phyloP scores from a whole-genome alignment of 2,329 filamentous ascomycete genomes.

The Pezicula neosporulosa region DNA sequence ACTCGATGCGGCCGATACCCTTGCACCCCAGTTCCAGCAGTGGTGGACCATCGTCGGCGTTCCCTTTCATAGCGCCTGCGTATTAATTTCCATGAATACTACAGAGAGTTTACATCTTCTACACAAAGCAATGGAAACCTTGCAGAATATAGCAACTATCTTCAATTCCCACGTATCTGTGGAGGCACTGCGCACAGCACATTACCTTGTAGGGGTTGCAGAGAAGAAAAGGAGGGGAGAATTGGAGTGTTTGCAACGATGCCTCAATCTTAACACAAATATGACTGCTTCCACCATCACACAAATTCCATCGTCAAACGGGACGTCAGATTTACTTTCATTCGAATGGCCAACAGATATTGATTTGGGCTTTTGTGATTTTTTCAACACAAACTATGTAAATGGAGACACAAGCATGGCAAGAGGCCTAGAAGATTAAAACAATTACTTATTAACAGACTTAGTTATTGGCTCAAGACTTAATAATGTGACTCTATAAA shows the following conservation, averaged over 20 bases:
- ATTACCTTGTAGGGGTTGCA: slow-evolving; percentile 8
- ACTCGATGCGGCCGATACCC: slow-evolving; percentile 10
- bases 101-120: slow-evolving; percentile 14
- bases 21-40: slow-evolving; percentile 7
- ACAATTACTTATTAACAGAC: too few relatives aligned
- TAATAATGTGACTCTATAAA: too few relatives aligned
- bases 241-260: slow-evolving; percentile 13
- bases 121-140: slow-evolving; percentile 11
- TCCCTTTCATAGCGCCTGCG: slow-evolving; percentile 17
- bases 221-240: slow-evolving; percentile 13
- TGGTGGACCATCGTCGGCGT: slow-evolving; percentile 21
- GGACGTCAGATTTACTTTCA: too few relatives aligned
- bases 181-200: slow-evolving; percentile 18
- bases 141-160: slow-evolving; percentile 9
- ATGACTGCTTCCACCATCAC: too few relatives aligned
- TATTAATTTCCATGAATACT: slow-evolving; percentile 15
- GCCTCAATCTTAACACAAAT: slow-evolving; percentile 3
- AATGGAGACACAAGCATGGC: too few relatives aligned
- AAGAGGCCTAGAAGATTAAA: too few relatives aligned
- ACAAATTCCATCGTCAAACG: too few relatives aligned
- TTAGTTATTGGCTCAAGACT: too few relatives aligned
- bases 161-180: slow-evolving; percentile 15
- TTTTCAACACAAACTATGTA: too few relatives aligned
- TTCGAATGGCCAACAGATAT: slow-evolving; percentile 7
- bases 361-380: slow-evolving; percentile 5